Evolutionary conservation across 352 stramenopile genomes (phyloP), one percentile per base, ranked within the genome.

Genomic region (Phytophthora idaei): DNA sequence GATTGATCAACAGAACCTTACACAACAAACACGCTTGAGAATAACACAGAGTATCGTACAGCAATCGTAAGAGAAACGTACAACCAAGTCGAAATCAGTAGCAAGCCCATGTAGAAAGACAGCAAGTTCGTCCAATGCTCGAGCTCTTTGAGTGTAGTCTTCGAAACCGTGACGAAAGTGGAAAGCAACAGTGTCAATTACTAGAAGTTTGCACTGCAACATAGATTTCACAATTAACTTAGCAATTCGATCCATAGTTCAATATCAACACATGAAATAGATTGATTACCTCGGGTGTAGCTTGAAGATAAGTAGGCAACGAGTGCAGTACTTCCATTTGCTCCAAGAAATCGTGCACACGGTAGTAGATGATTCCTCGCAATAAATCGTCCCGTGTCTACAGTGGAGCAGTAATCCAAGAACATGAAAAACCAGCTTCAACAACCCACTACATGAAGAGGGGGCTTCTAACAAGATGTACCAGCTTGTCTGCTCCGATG

Each of bases 141-240:
- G 74, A 10, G 79, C 62, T 15, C 93, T 81, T 61, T 89, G 76
- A 1, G 61, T 53, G 51, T 86, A 94, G 41, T 96, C 76, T 54
- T 94, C 83, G 50, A 91, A 94, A 0, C 79, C 85, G 47, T 97
- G 89, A 9, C 96, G 83, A 74, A 97, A 98, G 70, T 98, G 96
- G 79, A 98, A 99, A 12, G 96, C 92, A 17, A 98, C 76, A 25
- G 85, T 97, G 61, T 99, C 96, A n/a, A 99, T 60, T 3, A 98
- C 79, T 8, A 99, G 29, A 14, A 98, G 65, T 49, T 91, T 90
- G 46, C 97, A 87, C 68, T 96, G 64, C 6, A 64, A 32, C 0
- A 39, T 8, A 39, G 21, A 21, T 21, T 21, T 21, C 21, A 0
- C 21, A 41, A 11, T 41, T 25, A 39, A 3, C 1, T 21, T 25